phyloP scores from a whole-genome alignment of 371 early-diverging fungal genomes.

The Lichtheimia corymbifera region DNA sequence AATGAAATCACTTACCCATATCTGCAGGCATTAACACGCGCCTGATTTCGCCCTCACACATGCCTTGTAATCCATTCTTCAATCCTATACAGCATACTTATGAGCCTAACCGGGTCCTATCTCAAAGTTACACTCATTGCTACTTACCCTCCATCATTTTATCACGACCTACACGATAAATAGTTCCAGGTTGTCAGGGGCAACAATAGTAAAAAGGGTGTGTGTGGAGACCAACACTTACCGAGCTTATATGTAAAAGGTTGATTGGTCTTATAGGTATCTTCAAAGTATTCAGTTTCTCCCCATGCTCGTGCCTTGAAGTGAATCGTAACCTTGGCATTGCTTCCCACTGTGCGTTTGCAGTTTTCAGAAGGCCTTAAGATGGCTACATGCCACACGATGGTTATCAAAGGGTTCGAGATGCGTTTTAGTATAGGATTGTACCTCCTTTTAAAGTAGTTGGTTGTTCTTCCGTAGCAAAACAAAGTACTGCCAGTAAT shows the following conservation, averaged over 20 bases:
- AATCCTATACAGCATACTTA: conserved; percentile 37
- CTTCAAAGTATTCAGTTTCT: conserved; percentile 28
- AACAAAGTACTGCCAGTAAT: too few relatives aligned
- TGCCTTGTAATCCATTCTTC: conserved; percentile 70
- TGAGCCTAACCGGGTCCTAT: neutral
- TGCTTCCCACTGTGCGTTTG: conserved; percentile 20
- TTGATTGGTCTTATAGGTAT: conserved; percentile 20
- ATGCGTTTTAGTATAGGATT: neutral
- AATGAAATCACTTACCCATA: conserved; percentile 34
- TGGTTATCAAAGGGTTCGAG: neutral
- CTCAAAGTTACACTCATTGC: neutral
- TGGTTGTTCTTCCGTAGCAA: conserved; percentile 17
- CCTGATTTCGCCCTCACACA: conserved; percentile 72
- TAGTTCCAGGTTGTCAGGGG: too few relatives aligned
- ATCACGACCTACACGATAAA: conserved; percentile 22
- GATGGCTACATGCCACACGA: conserved; percentile 13
- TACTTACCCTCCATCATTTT: conserved; percentile 31
- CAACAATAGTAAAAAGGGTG: too few relatives aligned
- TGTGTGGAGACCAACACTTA: conserved; percentile 4
- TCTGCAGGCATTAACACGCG: conserved; percentile 63
- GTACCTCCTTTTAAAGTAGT: conserved; percentile 37
- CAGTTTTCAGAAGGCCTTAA: conserved; percentile 27
- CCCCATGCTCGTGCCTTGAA: conserved; percentile 38
- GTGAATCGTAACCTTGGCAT: conserved; percentile 29
- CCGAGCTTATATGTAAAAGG: conserved; percentile 28